phyloP scores from a whole-genome alignment of 179 eudicot genomes.

The Sideroxylon spinosum region DNA sequence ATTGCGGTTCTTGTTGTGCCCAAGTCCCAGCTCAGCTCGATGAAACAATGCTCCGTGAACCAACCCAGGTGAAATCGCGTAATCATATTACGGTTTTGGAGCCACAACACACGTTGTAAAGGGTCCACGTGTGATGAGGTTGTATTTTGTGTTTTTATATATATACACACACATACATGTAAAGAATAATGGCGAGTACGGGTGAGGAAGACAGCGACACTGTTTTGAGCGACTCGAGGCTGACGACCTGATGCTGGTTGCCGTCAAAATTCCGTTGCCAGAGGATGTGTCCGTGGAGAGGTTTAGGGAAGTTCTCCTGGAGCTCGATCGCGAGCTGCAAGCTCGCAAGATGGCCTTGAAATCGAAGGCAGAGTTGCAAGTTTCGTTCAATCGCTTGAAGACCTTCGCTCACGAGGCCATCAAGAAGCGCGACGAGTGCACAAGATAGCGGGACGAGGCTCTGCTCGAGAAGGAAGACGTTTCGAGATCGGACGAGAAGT shows the following conservation, averaged over 20 bases:
- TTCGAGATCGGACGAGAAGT: slow-evolving; percentile 42
- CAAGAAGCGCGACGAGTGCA: slow-evolving; percentile 73
- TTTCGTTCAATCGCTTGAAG: slow-evolving; percentile 63
- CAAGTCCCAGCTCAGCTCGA: no score
- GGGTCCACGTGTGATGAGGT: no score
- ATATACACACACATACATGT: no score
- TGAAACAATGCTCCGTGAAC: no score
- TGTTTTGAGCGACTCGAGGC: slow-evolving; percentile 83
- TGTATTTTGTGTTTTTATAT: no score
- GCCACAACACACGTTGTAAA: no score
- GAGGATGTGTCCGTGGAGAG: slow-evolving; percentile 59
- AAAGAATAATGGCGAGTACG: slow-evolving; percentile 40
- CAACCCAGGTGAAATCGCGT: no score
- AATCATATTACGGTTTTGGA: no score
- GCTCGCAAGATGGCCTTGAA: slow-evolving; percentile 58
- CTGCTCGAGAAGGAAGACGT: slow-evolving; percentile 53
- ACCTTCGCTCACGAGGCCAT: slow-evolving; percentile 78
- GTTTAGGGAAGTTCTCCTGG: slow-evolving; percentile 50
- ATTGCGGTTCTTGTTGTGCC: no score
- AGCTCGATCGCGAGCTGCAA: slow-evolving; percentile 75
- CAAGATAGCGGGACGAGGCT: slow-evolving; percentile 54
- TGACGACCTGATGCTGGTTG: slow-evolving; percentile 45
- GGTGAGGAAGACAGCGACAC: slow-evolving; percentile 67
- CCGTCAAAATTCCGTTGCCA: slow-evolving; percentile 20
- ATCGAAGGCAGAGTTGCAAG: slow-evolving; percentile 59